Percentiles rank a stretch among this genome's conserved stretches.
These are phyloP conservation scores for Lyophyllum decastes DNA, from an alignment of 768 basidiomycete species.

Conservation along the genomic window DNA sequence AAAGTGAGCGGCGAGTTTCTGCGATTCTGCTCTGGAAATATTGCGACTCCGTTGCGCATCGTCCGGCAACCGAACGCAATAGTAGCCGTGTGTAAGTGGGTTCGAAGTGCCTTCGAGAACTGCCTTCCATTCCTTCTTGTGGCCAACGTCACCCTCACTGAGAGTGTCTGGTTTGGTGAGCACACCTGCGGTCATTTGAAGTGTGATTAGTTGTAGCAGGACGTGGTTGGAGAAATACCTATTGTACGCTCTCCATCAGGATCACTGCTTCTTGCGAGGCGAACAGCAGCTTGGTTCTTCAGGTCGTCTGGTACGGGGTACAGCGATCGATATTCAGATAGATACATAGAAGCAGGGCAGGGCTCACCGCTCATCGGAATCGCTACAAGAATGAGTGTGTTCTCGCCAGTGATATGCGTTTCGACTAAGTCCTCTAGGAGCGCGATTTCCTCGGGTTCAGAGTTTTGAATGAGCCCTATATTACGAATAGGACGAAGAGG, in stretches of 20 bases:
- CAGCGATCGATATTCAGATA: background rate
- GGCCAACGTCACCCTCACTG: conserved; percentile 38
- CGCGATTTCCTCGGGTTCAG: conserved; percentile 36
- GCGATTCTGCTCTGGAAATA: conserved; percentile 36
- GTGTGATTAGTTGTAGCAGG: background rate
- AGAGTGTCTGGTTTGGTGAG: conserved; percentile 72
- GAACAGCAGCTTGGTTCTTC: conserved; percentile 61
- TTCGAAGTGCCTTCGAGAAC: conserved; percentile 51
- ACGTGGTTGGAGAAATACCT: conserved; percentile 34
- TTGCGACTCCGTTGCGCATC: conserved; percentile 49
- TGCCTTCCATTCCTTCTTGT: conserved; percentile 47
- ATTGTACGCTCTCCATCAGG: conserved; percentile 60
- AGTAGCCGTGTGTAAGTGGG: conserved; percentile 57
- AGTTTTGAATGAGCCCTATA: conserved; percentile 66
- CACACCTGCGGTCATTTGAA: conserved; percentile 44
- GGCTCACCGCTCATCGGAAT: conserved; percentile 63
- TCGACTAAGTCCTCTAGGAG: conserved; percentile 52
- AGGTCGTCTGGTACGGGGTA: conserved; percentile 56
- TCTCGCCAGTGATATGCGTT: conserved; percentile 44
- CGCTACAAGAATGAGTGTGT: conserved; percentile 64
- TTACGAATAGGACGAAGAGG: too few species aligned
- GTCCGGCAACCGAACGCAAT: conserved; percentile 67
- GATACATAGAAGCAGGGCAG: background rate
- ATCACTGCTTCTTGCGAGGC: conserved; percentile 54
- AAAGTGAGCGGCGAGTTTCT: conserved; percentile 39